Percentiles rank a stretch among this genome's conserved stretches.
These are phyloP conservation scores for Cinchona pubescens DNA, from an alignment of 257 asterid genomes.

Conservation along the genomic window DNA sequence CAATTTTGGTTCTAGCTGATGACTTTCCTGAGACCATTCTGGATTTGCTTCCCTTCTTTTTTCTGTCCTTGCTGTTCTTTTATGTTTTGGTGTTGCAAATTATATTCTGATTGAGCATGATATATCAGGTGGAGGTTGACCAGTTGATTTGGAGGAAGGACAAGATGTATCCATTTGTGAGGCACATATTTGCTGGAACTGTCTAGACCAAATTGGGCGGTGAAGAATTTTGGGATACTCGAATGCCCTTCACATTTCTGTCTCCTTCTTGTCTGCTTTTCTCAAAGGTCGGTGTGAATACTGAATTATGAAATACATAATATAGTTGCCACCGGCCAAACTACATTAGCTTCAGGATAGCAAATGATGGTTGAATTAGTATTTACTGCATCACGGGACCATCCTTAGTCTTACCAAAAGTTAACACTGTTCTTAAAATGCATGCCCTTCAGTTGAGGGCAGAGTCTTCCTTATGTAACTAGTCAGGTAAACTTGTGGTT, in stretches of 20 bases:
- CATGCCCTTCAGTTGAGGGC: constrained; percentile 28
- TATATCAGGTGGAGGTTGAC: neutral
- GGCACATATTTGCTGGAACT: constrained; percentile 12
- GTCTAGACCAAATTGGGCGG: constrained; percentile 15
- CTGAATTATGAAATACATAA: constrained; percentile 1
- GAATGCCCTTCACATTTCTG: constrained; percentile 8
- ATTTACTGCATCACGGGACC: constrained; percentile 24
- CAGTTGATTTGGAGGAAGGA: neutral
- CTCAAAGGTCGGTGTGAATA: neutral
- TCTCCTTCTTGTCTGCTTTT: constrained; percentile 9
- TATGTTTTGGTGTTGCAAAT: neutral
- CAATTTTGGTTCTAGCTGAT: neutral
- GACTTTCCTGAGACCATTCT: neutral
- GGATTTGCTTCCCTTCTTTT: neutral
- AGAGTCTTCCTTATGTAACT: constrained; percentile 29
- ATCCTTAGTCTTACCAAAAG: constrained; percentile 4
- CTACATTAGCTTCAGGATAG: constrained; percentile 24
- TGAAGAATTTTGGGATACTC: neutral
- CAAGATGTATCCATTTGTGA: neutral
- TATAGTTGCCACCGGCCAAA: constrained; percentile 29
- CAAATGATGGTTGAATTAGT: constrained; percentile 11
- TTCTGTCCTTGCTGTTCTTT: no score
- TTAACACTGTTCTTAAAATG: constrained; percentile 18
- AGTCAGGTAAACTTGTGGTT: constrained; percentile 9
- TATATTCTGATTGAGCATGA: no score